Evolutionary conservation across 495 filamentous ascomycete genomes (phyloP).

Genomic region (Xylaria grammica): DNA sequence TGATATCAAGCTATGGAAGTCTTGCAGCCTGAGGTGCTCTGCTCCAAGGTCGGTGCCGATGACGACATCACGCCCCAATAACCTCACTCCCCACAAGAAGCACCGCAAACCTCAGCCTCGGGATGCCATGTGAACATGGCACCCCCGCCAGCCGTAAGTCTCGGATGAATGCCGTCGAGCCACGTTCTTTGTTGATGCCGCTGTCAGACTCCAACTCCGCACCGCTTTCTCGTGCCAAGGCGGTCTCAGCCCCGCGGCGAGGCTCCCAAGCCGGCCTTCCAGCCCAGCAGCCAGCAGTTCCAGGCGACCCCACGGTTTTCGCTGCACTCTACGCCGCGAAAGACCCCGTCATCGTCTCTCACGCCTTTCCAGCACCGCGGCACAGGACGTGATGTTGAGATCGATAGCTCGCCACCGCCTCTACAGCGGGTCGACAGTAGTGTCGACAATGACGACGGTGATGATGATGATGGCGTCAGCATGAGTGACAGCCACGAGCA

Average conservation of each 20-base stretch:
- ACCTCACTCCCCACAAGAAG: background rate
- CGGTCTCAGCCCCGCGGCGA: slow-evolving; percentile 40
- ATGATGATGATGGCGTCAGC: background rate
- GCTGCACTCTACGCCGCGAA: slow-evolving; percentile 33
- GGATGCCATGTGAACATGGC: slow-evolving; percentile 24
- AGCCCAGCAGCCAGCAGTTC: slow-evolving; percentile 39
- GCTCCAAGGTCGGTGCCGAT: background rate
- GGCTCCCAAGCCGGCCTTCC: slow-evolving; percentile 35
- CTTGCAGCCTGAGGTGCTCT: slow-evolving; percentile 6
- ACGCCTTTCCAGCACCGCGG: slow-evolving; percentile 30
- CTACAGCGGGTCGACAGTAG: background rate
- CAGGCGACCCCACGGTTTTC: slow-evolving; percentile 49
- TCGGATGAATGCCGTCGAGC: too few species aligned
- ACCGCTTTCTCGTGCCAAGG: slow-evolving; percentile 48
- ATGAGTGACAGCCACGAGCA: too few species aligned
- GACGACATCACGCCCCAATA: slow-evolving; percentile 6
- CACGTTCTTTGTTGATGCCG: background rate
- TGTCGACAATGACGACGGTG: background rate
- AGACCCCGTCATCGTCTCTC: slow-evolving; percentile 29
- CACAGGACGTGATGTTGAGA: slow-evolving; percentile 26
- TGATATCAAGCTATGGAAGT: background rate
- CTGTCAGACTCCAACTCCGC: slow-evolving; percentile 47
- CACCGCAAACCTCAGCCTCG: background rate
- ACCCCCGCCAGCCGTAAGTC: slow-evolving; percentile 36
- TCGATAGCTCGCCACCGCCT: slow-evolving; percentile 34